These are phyloP conservation scores for Fusarium nodosum DNA, from an alignment of 2,329 filamentous ascomycete genomes.

Conservation along the genomic window DNA sequence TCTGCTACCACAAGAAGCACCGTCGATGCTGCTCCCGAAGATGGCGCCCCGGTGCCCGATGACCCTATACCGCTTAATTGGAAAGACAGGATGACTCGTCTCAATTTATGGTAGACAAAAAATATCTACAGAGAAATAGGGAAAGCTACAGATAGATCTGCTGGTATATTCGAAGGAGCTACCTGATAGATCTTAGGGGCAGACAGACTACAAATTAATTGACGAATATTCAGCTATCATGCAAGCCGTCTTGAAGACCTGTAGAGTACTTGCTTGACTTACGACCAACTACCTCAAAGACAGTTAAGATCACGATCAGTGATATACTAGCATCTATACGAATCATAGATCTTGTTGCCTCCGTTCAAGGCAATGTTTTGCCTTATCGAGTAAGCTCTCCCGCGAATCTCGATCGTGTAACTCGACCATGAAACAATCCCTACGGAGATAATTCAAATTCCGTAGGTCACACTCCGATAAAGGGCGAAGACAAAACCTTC, in stretches of 20 bases:
- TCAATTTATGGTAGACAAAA: not conserved
- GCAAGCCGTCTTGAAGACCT: not conserved
- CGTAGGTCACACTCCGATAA: constrained; percentile 71
- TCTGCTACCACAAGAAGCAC: not conserved
- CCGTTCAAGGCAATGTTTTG: not conserved
- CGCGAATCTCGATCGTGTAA: constrained; percentile 72
- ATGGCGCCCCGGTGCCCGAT: not conserved
- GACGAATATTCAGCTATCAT: not conserved
- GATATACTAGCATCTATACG: not conserved
- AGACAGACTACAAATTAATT: not conserved
- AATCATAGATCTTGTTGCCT: not conserved
- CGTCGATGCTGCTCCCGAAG: not conserved
- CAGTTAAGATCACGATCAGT: not conserved
- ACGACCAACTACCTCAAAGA: too few relatives aligned
- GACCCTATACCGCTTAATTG: not conserved
- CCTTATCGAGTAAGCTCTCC: constrained; percentile 63
- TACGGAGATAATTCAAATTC: constrained; percentile 68
- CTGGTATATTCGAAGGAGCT: not conserved
- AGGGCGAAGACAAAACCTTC: constrained; percentile 57
- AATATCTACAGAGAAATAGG: not conserved
- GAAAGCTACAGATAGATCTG: not conserved
- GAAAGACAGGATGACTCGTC: not conserved
- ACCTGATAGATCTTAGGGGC: not conserved
- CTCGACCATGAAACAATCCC: constrained; percentile 70
- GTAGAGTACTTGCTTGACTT: not conserved